Evolutionary conservation across 2,329 filamentous ascomycete species (phyloP), one percentile per base, ranked within the genome.

Genomic region (Orbilia ellipsospora): DNA sequence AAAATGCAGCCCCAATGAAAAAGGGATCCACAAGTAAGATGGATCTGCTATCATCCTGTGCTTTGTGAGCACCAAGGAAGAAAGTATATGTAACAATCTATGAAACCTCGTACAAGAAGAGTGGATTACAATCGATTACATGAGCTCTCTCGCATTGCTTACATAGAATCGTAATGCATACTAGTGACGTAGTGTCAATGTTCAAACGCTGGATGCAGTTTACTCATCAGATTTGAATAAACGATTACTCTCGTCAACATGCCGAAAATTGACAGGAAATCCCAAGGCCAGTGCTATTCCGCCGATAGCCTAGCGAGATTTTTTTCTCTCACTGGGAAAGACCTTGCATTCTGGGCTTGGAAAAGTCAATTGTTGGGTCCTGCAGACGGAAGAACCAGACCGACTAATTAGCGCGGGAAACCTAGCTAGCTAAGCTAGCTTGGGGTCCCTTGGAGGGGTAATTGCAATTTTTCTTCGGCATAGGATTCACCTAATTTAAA

Each of bases 161-260:
- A 74, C 52, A 42, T 7, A 55, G 26, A 5, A n/a, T 31, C 12
- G 62, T 68, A 63, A 74, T 63, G 63, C 68, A 55, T 3, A 2
- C 48, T 23, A 18, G 44, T 16, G 36, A 23, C 31, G 8, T 15
- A 52, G 8, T 20, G 12, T 23, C 23, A 45, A 67, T 15, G 51
- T 23, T 42, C 13, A n/a, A 20, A 55, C 48, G 28, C 26, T 36
- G 15, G 16, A n/a, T 20, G 50, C 42, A 26, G 70, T 74, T 74
- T 74, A 74, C 70, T 74, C 70, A 74, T 74, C 70, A 74, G 31
- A 63, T 52, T 36, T 74, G 64, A 74, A 45, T 57, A 74, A 74
- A 68, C 55, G 70, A 74, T 68, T 74, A 74, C 62, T 67, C 56
- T 74, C 70, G 70, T 74, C 63, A 74, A 74, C 63, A 63, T 63